Base-by-base conservation (phyloP, 805 yeast genomes). In the Starmerella roubikii region DNA sequence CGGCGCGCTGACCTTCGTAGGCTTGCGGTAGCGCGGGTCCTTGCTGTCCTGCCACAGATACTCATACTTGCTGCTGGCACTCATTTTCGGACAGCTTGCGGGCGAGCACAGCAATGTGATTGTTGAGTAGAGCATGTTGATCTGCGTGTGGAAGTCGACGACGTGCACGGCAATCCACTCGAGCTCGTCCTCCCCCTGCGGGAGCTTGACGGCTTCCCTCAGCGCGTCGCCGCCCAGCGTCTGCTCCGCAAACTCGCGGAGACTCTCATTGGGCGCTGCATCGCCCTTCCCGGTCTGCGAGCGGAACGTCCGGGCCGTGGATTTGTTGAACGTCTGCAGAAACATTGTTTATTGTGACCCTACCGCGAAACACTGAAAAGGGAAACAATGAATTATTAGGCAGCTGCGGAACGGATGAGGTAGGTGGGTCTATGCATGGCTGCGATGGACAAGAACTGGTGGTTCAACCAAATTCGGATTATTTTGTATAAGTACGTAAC, bases 141-240 rank as follows among this genome's bases (percentile, higher is more conserved):
- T 78, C 57, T 88, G 98, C 57, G 86, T 86, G 62, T 82, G 88
- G 56, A 88, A 91, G 59, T 88, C 97, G 15, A 86, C 96, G n/a
- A 88, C 91, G 57, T 88, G 94, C 11, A 86, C 93, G 0, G 98
- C 97, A 40, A 88, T 61, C 98, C 98, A 88, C 58, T 88, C 98
- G 52, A 79, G 78, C 39, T 76, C 55, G 52, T 83, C 91, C 59
- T 88, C 98, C 44, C 91, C 97, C 50, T 72, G 80, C 15, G 98
- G 98, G 22, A 91, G 65, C 54, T 80, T 80, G 18, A 88, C 97
- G 0, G 97, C 97, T 58, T 84, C 93, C 20, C 81, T 80, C 47
- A 91, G 66, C 24, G 88, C 77, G 26, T 88, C 93, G 0, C 95
- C 79, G 0, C 98, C 98, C 36, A 91, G 66, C 0, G 98, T 88